These are phyloP conservation scores for Mucor circinelloides DNA, from an alignment of 371 early-diverging fungal genomes.

Conservation along the genomic window DNA sequence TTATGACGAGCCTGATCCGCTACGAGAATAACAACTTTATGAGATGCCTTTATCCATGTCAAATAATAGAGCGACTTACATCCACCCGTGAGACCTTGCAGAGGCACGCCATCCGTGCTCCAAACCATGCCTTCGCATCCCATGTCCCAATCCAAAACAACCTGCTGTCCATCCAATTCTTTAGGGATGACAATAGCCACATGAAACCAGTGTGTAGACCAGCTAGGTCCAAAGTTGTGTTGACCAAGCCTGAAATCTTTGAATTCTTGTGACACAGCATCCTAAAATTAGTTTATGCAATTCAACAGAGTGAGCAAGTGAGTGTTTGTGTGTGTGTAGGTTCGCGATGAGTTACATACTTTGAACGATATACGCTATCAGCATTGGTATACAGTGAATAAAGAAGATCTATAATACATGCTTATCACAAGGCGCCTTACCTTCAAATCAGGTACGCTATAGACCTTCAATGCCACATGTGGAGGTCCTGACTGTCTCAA, in stretches of 20 bases:
- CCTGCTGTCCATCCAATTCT: constrained; percentile 64
- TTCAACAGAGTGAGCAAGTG: not conserved
- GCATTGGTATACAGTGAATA: not conserved
- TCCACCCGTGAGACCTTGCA: constrained; percentile 92
- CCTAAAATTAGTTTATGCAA: constrained; percentile 30
- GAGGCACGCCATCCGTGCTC: constrained; percentile 77
- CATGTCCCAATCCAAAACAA: constrained; percentile 83
- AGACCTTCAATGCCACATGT: constrained; percentile 52
- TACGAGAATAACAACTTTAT: not conserved
- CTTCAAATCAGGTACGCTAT: constrained; percentile 78
- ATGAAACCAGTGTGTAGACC: constrained; percentile 93
- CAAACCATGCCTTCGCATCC: constrained; percentile 89
- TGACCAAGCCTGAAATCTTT: constrained; percentile 28
- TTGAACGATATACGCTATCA: constrained; percentile 50
- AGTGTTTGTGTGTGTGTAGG: too few relatives aligned
- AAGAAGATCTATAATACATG: not conserved
- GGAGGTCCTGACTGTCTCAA: constrained; percentile 32
- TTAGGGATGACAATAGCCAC: constrained; percentile 68
- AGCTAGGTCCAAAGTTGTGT: constrained; percentile 49
- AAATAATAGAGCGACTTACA: constrained; percentile 12
- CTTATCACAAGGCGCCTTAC: constrained; percentile 11
- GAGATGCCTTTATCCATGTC: not conserved
- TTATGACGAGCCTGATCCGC: constrained; percentile 77
- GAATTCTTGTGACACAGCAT: constrained; percentile 45
- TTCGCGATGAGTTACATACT: constrained; percentile 18